phyloP scores from a whole-genome alignment of 2,329 filamentous ascomycete genomes.

The Magnaporthiopsis rhizophila region DNA sequence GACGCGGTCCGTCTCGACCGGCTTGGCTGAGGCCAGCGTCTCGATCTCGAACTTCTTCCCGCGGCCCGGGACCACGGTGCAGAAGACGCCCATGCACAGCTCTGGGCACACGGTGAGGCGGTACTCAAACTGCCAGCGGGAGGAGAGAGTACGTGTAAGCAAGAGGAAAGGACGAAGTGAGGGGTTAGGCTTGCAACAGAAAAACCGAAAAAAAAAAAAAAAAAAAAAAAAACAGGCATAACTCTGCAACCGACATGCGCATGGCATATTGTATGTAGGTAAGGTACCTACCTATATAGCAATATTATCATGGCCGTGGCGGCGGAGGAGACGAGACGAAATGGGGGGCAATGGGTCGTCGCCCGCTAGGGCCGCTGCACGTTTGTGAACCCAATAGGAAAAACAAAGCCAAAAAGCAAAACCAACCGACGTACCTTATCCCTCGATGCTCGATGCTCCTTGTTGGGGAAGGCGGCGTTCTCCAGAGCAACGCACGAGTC shows the following conservation, averaged over 20 bases:
- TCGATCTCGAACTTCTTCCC: slow-evolving; percentile 39
- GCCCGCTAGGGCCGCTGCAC: neutral
- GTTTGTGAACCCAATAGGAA: neutral
- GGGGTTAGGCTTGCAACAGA: neutral
- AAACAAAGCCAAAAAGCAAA: neutral
- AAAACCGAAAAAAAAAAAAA: neutral
- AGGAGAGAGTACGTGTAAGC: neutral
- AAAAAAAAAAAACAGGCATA: too few relatives aligned
- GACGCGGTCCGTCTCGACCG: slow-evolving; percentile 51
- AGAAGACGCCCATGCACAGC: slow-evolving; percentile 73
- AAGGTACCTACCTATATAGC: too few relatives aligned
- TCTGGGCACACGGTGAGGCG: slow-evolving; percentile 68
- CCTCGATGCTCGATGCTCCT: slow-evolving; percentile 38
- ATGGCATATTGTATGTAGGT: neutral
- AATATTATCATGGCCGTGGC: neutral
- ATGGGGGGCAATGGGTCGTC: neutral
- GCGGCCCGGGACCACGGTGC: slow-evolving; percentile 45
- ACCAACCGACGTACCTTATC: slow-evolving; percentile 40
- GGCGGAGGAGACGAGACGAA: neutral
- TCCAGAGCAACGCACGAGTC: slow-evolving; percentile 51
- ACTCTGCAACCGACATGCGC: too few relatives aligned
- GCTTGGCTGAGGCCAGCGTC: slow-evolving; percentile 45
- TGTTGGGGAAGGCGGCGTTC: slow-evolving; percentile 43
- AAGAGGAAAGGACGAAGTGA: neutral
- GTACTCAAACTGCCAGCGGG: slow-evolving; percentile 56